A percentile compares a stretch with the other conserved stretches of the same genome.
These are phyloP conservation scores for Salpingoeca rosetta DNA, from an alignment of 78 protist species.

Conservation along the genomic window DNA sequence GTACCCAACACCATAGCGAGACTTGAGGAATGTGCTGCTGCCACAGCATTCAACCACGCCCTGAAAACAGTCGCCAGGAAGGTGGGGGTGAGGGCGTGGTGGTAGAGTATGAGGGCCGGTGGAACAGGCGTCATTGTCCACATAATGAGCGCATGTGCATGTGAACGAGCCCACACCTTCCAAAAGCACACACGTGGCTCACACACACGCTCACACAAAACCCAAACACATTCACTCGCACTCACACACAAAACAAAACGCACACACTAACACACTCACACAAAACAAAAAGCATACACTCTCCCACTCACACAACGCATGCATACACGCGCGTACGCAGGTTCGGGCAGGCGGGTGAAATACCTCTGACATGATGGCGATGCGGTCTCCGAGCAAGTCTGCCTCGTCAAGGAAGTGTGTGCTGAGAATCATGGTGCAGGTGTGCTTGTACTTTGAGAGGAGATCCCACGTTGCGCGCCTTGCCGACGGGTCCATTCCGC, in stretches of 20 bases:
- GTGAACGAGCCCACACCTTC: neutral
- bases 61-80: neutral
- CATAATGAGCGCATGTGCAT: conserved; percentile 1
- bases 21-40: conserved; percentile 15
- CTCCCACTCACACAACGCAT: neutral
- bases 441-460: conserved; percentile 21
- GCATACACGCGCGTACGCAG: no score
- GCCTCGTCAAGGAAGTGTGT: conserved; percentile 37
- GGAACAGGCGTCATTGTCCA: no score
- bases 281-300: neutral
- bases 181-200: neutral
- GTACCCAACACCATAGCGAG: conserved; percentile 29
- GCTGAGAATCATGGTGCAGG: conserved; percentile 48
- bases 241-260: no score
- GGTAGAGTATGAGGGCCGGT: conserved; percentile 8
- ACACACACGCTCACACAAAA: neutral
- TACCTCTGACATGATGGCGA: conserved; percentile 5
- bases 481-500: conserved; percentile 26
- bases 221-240: neutral
- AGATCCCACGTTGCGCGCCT: conserved; percentile 63
- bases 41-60: conserved; percentile 22
- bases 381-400: conserved; percentile 24
- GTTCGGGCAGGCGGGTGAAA: no score
- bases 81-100: neutral
- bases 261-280: no score